Evolutionary conservation across 345 rosid genomes (phyloP).

Genomic region (Sisymbrium irio): DNA sequence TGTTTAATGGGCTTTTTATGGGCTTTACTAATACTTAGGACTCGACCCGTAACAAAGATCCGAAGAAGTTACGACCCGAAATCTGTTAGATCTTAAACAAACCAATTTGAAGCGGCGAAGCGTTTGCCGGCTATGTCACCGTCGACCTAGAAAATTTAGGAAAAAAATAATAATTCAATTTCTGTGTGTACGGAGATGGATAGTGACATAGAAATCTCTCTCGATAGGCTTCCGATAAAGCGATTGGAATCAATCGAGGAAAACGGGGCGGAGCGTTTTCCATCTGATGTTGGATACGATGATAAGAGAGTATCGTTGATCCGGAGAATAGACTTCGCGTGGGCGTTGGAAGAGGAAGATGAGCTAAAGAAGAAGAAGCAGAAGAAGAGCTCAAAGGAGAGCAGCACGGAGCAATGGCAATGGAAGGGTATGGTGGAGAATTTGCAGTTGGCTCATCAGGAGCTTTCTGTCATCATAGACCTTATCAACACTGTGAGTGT

Average conservation of each 20-base stretch:
- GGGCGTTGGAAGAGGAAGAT: conserved; percentile 84
- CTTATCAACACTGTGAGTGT: conserved; percentile 83
- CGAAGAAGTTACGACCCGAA: conserved; percentile 4
- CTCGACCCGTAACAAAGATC: conserved; percentile 4
- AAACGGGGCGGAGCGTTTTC: conserved; percentile 74
- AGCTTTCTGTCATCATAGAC: conserved; percentile 82
- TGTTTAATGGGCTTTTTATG: conserved; percentile 17
- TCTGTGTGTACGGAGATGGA: conserved; percentile 40
- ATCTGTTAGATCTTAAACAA: conserved; percentile 7
- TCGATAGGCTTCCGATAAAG: conserved; percentile 80
- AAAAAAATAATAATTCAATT: too few relatives aligned
- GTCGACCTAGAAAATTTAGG: not conserved
- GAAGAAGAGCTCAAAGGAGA: conserved; percentile 64
- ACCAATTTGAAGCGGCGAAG: not conserved
- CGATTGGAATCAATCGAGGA: conserved; percentile 83
- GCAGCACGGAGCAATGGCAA: conserved; percentile 52
- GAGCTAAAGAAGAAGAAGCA: conserved; percentile 54
- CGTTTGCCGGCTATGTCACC: conserved; percentile 1
- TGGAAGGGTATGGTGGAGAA: conserved; percentile 96
- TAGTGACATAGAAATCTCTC: conserved; percentile 59
- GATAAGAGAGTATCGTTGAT: conserved; percentile 80
- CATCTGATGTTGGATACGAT: conserved; percentile 66
- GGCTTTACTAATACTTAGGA: not conserved
- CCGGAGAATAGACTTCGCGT: conserved; percentile 77
- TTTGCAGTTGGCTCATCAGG: conserved; percentile 86